phyloP scores from a whole-genome alignment of 768 basidiomycete species.

The Termitomyces sp. region DNA sequence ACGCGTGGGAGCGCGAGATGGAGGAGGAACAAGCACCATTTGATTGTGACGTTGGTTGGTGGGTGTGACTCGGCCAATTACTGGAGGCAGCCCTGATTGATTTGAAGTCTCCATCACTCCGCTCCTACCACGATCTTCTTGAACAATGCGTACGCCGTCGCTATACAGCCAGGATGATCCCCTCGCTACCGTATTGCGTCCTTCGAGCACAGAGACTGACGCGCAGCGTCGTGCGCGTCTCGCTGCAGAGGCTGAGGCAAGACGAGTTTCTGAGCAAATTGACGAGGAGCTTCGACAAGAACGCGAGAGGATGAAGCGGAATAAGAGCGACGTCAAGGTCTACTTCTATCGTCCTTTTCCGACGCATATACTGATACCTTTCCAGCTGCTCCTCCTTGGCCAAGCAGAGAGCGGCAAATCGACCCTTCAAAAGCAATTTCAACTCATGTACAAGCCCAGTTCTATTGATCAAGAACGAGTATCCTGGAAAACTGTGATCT shows the following conservation, averaged over 20 bases:
- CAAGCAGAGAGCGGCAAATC: conserved; percentile 79
- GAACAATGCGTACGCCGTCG: conserved; percentile 58
- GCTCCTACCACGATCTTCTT: conserved; percentile 22
- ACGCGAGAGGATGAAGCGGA: conserved; percentile 56
- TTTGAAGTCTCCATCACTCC: conserved; percentile 13
- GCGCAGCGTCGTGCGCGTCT: conserved; percentile 57
- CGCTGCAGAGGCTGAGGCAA: conserved; percentile 65
- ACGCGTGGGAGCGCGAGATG: conserved; percentile 1
- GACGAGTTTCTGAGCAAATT: conserved; percentile 72
- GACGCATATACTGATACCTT: conserved; percentile 30
- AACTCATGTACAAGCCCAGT: conserved; percentile 74
- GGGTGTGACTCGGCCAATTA: conserved; percentile 14
- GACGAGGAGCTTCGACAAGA: conserved; percentile 76
- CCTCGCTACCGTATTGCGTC: conserved; percentile 59
- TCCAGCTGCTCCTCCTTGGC: conserved; percentile 65
- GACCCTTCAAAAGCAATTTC: conserved; percentile 74
- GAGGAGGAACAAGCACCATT: conserved; percentile 14
- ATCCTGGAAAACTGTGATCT: conserved; percentile 72
- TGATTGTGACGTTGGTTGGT: conserved; percentile 19
- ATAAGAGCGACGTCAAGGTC: conserved; percentile 74
- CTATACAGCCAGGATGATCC: conserved; percentile 76
- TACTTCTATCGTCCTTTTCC: neutral
- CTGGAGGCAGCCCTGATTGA: conserved; percentile 13
- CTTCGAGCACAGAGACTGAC: conserved; percentile 62
- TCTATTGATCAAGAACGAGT: conserved; percentile 63